A percentile compares a stretch with the other conserved stretches of the same genome.
These are phyloP conservation scores for Podospora didyma DNA, from an alignment of 495 filamentous ascomycete genomes.

Conservation along the genomic window DNA sequence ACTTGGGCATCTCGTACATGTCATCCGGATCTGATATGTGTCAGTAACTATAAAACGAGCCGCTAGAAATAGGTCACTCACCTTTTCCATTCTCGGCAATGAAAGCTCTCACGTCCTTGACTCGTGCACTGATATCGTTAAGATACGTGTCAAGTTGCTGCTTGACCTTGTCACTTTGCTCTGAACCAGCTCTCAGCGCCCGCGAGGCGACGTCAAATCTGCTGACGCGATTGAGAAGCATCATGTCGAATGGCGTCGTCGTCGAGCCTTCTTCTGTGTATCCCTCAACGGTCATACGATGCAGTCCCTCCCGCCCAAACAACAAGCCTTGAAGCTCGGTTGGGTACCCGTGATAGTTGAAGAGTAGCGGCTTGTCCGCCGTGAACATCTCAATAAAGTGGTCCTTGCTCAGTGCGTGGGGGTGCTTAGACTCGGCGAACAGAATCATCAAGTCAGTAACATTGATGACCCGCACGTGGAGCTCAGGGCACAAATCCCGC, in stretches of 20 bases:
- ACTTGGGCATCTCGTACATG: constrained; percentile 7
- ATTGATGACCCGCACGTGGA: constrained; percentile 64
- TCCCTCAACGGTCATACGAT: constrained; percentile 54
- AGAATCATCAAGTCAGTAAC: constrained; percentile 74
- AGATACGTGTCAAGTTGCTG: constrained; percentile 44
- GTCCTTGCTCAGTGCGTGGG: constrained; percentile 54
- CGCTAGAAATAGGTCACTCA: constrained; percentile 9
- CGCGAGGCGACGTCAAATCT: constrained; percentile 59
- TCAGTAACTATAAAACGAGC: not conserved
- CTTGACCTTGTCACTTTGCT: constrained; percentile 47
- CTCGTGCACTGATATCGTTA: constrained; percentile 44
- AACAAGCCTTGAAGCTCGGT: constrained; percentile 61
- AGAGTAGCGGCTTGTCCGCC: constrained; percentile 52
- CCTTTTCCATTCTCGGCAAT: constrained; percentile 50
- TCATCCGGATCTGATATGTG: constrained; percentile 5
- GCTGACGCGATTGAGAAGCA: constrained; percentile 61
- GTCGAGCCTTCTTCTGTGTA: constrained; percentile 71
- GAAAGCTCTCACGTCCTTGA: constrained; percentile 51
- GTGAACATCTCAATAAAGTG: constrained; percentile 61
- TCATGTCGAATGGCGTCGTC: constrained; percentile 73
- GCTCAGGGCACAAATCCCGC: constrained; percentile 44
- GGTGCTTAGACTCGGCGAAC: constrained; percentile 54
- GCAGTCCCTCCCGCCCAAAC: constrained; percentile 51
- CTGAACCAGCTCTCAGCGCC: constrained; percentile 37
- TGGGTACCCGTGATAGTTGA: constrained; percentile 72